phyloP scores from a whole-genome alignment of 768 basidiomycete genomes.

The Boletus tylopilopsis region DNA sequence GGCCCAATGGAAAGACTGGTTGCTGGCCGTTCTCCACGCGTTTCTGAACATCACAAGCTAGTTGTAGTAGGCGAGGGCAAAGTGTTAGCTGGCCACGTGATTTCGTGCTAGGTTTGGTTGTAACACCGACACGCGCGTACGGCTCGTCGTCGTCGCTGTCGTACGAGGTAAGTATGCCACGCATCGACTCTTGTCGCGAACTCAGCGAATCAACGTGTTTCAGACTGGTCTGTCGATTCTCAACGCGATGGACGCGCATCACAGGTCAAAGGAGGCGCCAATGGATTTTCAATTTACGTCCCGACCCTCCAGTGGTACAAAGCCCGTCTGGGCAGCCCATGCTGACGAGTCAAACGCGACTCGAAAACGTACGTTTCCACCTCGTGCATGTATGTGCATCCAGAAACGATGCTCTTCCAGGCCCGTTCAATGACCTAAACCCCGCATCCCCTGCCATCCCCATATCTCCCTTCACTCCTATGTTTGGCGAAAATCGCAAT shows the following conservation, averaged over 20 bases:
- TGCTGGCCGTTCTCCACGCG: slow-evolving; percentile 23
- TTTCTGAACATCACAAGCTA: slow-evolving; percentile 28
- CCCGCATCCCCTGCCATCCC: slow-evolving; percentile 34
- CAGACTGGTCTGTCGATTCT: neutral
- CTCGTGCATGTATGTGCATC: slow-evolving; percentile 8
- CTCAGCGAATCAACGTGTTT: neutral
- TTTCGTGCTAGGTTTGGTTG: slow-evolving; percentile 10
- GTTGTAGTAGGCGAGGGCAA: slow-evolving; percentile 3
- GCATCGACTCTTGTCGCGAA: neutral
- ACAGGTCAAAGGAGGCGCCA: slow-evolving; percentile 72
- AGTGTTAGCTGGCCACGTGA: slow-evolving; percentile 26
- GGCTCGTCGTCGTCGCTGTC: too few relatives aligned
- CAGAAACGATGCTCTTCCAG: slow-evolving; percentile 35
- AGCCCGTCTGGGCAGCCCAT: slow-evolving; percentile 54
- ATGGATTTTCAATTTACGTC: slow-evolving; percentile 90
- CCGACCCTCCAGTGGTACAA: slow-evolving; percentile 47
- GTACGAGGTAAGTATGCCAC: slow-evolving; percentile 18
- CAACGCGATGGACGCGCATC: slow-evolving; percentile 23
- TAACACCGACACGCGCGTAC: too few relatives aligned
- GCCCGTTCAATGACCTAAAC: slow-evolving; percentile 43
- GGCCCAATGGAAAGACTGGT: slow-evolving; percentile 9
- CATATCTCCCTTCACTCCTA: slow-evolving; percentile 38
- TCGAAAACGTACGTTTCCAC: slow-evolving; percentile 61
- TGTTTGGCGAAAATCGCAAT: slow-evolving; percentile 62
- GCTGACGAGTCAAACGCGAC: slow-evolving; percentile 50